Conservation (phyloP, 2,329 filamentous ascomycete species). For the Sporothrix sp. region DNA sequence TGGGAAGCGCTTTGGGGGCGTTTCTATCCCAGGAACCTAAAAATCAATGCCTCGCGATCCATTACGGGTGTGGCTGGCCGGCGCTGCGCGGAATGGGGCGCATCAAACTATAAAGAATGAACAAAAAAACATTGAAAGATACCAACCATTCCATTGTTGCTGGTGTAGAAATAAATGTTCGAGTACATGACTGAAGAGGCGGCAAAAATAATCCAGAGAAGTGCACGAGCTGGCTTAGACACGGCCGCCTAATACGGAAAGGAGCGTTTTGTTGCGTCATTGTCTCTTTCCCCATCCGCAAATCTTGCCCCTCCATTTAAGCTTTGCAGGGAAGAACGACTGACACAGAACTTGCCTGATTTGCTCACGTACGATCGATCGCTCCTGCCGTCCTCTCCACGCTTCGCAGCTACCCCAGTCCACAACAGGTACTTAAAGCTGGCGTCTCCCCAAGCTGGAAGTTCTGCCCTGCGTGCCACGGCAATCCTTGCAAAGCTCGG, state of each 20-base stretch:
- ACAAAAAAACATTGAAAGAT: slow-evolving; percentile 10
- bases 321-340: neutral
- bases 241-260: neutral
- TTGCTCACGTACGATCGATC: neutral
- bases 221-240: too few relatives aligned
- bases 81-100: neutral
- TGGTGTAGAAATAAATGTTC: too few relatives aligned
- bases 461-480: slow-evolving; percentile 4
- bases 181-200: too few relatives aligned
- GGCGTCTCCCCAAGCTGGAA: neutral
- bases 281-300: slow-evolving; percentile 2
- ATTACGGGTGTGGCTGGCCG: neutral
- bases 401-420: neutral
- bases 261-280: slow-evolving; percentile 11
- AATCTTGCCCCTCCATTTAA: slow-evolving; percentile 8
- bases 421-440: slow-evolving; percentile 3
- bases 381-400: neutral
- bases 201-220: too few relatives aligned
- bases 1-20: slow-evolving; percentile 3
- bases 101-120: slow-evolving; percentile 1
- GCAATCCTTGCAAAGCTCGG: neutral
- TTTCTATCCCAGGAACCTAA: slow-evolving; percentile 3
- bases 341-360: neutral
- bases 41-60: slow-evolving; percentile 2
- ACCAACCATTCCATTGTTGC: neutral